Base-by-base conservation (phyloP, 2,329 filamentous ascomycete genomes). In the Akanthomyces muscarius region DNA sequence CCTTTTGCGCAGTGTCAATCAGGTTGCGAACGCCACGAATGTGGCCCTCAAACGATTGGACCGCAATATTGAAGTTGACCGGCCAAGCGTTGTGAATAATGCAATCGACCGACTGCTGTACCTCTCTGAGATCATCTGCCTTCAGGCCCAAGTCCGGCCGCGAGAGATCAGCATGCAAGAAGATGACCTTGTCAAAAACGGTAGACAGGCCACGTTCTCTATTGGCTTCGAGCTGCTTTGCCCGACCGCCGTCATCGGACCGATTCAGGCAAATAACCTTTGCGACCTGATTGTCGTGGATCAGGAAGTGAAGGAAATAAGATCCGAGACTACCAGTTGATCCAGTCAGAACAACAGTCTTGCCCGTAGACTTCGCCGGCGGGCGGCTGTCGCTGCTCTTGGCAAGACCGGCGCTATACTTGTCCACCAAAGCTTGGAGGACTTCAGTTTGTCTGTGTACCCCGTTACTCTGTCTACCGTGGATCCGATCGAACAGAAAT, bases 301-400 rank as follows among this genome's bases (percentile, higher is more conserved):
- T 55, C 73, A 71, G 11, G 78, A 72, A 65, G 28, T 77, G 71
- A 8, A 81, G 73, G 2, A 97, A 80, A 71, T 92, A 95, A 0
- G 90, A 85, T 18, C 92, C 93, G 21, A 97, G 76, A 76, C 96
- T 96, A 2, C 93, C 93, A 5, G 93, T 97, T 3, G 89, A 91
- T 28, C 93, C 93, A 1, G 92, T 97, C 11, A 97, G 77, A 73
- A 97, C 88, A 13, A 95, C 81, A 0, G 89, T 92, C 65, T 78
- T 66, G 61, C 72, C 62, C 6, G 52, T 56, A 7, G 60, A 25
- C 52, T 56, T 62, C 11, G 60, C 38, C 5, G 16, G 44, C 13
- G 52, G 45, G 3, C 44, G 44, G 13, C 14, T 47, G n/a, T 41
- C 36, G n/a, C 16, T 62, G 36, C n/a, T 11, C 10, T n/a, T 50